A percentile compares a stretch with the other conserved stretches of the same genome.
phyloP scores from a whole-genome alignment of 352 stramenopile genomes.

The Globisporangium viniferum region DNA sequence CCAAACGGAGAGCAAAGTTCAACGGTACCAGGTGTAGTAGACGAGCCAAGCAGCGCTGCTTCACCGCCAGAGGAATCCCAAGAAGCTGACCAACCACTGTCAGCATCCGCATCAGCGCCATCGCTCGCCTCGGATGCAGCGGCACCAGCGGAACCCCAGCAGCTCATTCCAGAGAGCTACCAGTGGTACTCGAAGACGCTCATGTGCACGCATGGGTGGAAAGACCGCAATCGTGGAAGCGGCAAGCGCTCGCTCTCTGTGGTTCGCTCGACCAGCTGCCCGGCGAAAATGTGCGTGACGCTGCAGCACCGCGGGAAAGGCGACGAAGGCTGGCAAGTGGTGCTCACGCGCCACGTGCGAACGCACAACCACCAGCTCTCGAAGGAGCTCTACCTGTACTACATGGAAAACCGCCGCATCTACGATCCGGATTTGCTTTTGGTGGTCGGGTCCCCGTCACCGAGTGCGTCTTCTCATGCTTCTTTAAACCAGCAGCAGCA shows the following conservation, averaged over 20 bases:
- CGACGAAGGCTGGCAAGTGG: conserved; percentile 53
- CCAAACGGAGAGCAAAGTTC: background rate
- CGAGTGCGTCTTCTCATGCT: background rate
- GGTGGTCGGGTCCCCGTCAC: conserved; percentile 7
- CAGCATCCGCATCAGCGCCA: background rate
- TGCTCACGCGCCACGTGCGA: conserved; percentile 72
- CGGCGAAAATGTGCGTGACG: conserved; percentile 79
- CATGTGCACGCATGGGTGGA: conserved; percentile 81
- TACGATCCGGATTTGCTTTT: conserved; percentile 68
- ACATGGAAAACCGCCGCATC: conserved; percentile 74
- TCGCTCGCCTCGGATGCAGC: background rate
- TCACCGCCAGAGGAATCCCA: background rate
- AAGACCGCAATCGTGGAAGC: conserved; percentile 56
- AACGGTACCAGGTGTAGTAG: background rate
- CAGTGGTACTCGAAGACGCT: conserved; percentile 84
- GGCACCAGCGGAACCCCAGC: conserved; percentile 17
- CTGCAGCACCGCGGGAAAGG: conserved; percentile 44
- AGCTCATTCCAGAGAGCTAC: conserved; percentile 57
- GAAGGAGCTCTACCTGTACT: conserved; percentile 71
- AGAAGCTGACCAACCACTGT: background rate
- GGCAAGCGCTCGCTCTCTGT: conserved; percentile 63
- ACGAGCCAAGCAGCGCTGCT: background rate
- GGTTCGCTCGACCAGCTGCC: conserved; percentile 63
- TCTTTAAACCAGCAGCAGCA: background rate
- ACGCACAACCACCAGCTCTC: conserved; percentile 74